Percentiles rank a stretch among this genome's conserved stretches.
These are phyloP conservation scores for Pestalotiopsis sp. DNA, from an alignment of 2,329 filamentous ascomycete species.

Conservation along the genomic window DNA sequence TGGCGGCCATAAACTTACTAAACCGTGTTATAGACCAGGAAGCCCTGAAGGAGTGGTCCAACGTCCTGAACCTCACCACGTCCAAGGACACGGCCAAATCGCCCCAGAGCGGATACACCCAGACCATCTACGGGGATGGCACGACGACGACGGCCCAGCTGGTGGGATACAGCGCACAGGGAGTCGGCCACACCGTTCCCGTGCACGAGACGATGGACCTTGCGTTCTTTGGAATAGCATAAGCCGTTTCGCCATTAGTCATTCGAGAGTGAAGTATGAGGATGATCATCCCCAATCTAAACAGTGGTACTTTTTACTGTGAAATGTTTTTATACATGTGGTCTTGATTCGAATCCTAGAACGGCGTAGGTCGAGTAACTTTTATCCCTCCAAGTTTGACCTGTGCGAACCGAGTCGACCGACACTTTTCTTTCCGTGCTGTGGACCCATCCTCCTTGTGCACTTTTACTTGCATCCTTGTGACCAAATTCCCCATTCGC, in stretches of 20 bases:
- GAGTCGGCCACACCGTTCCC: constrained; percentile 35
- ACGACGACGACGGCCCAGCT: constrained; percentile 15
- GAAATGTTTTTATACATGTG: too few species aligned
- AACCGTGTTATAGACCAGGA: constrained; percentile 29
- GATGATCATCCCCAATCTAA: too few species aligned
- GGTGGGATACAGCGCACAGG: constrained; percentile 33
- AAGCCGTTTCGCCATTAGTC: not conserved
- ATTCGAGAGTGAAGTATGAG: not conserved
- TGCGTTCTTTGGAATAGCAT: constrained; percentile 32
- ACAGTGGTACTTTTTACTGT: too few species aligned
- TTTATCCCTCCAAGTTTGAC: too few species aligned
- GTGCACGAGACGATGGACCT: constrained; percentile 33
- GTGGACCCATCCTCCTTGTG: too few species aligned
- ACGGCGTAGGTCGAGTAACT: too few species aligned
- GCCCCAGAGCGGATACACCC: constrained; percentile 35
- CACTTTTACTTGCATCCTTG: too few species aligned
- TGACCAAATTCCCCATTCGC: too few species aligned
- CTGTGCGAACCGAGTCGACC: too few species aligned
- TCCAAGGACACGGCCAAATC: constrained; percentile 30
- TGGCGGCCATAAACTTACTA: constrained; percentile 6
- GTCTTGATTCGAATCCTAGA: too few species aligned
- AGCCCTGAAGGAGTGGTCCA: constrained; percentile 46
- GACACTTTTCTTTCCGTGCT: too few species aligned
- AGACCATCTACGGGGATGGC: constrained; percentile 36
- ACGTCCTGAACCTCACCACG: constrained; percentile 40